Base-by-base conservation (phyloP, 1,284 basidiomycete genomes). In the Cutaneotrichosporon arboriforme region DNA sequence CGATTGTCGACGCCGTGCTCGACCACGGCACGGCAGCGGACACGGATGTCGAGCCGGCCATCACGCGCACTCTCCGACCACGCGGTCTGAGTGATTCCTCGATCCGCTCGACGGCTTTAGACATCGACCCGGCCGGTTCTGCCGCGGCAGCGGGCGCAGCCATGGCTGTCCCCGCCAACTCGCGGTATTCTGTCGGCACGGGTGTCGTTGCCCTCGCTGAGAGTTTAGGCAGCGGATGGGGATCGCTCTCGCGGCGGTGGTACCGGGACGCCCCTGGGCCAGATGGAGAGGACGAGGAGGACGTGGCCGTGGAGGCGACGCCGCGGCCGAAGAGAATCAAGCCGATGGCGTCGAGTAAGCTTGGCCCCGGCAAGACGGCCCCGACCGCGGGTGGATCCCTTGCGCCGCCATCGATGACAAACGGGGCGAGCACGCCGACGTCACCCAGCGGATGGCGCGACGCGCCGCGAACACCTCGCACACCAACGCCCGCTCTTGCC, bases 41-140 rank as follows among this genome's bases (percentile, higher is more conserved):
- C 9, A 64, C 63, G 34, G 60, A 66, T 5, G 66, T 68, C 14
- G 68, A 66, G 26, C 52, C 45, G 10, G 73, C 61, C 13, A 61
- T 68, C n/a, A 73, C 85, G 52, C 82, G 85, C 22, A 84, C 83
- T 4, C 77, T 93, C 5, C 82, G 84, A 18, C 81, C 86, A 15
- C 81, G 91, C 49, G 89, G 90, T 1, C 74, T 94, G 37, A 90
- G 87, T 1, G 92, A 96, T 70, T 91, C 90, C 5, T 91, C 88
- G 1, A 90, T 96, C 56, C 86, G 84, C 57, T 87, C 88, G 1
- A 87, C 87, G 0, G 92, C 87, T 72, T 75, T 84, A 18, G 15
- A 46, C 13, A 37, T 37, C 10, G 9, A 34, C 3, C 43, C 17
- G 7, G 8, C 10, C 21, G 20, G 34, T 3, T 5, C 23, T 21